Percentiles rank a stretch among this genome's conserved stretches.
Conservation (phyloP, 352 stramenopile species). For the Pythium utonaiense region DNA sequence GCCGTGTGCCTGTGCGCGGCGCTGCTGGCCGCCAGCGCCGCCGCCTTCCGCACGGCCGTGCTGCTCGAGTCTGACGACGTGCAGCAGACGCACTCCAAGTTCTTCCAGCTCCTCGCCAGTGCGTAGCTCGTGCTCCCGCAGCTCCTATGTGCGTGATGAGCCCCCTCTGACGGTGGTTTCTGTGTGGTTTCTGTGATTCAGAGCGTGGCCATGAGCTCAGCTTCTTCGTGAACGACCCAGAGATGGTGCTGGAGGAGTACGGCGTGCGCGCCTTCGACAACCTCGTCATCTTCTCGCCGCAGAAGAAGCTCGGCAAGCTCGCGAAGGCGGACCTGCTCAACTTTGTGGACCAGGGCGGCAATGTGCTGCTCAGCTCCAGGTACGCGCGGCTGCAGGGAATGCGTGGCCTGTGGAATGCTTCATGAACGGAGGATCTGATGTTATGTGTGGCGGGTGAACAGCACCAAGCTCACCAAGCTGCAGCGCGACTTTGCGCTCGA, state of each 20-base stretch:
- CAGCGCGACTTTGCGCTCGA: conserved; percentile 84
- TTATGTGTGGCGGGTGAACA: conserved; percentile 12
- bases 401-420: too few relatives aligned
- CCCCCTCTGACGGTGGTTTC: background rate
- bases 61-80: conserved; percentile 58
- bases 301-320: conserved; percentile 70
- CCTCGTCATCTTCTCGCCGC: conserved; percentile 85
- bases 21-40: conserved; percentile 16
- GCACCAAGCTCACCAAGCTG: conserved; percentile 71
- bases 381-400: conserved; percentile 17
- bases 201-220: conserved; percentile 61
- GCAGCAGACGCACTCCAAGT: conserved; percentile 67
- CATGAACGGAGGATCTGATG: too few relatives aligned
- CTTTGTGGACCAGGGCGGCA: conserved; percentile 86
- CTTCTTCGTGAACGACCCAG: conserved; percentile 53
- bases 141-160: too few relatives aligned
- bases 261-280: conserved; percentile 88
- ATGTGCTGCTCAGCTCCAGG: conserved; percentile 70
- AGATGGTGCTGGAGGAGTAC: conserved; percentile 72
- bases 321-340: conserved; percentile 66
- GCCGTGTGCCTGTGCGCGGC: conserved; percentile 12
- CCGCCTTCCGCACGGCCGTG: conserved; percentile 58
- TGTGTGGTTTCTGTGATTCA: conserved; percentile 16
- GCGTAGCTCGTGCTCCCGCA: too few relatives aligned
- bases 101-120: conserved; percentile 69